Base-by-base conservation (phyloP, 306 rosid species). In the Cercis canadensis region DNA sequence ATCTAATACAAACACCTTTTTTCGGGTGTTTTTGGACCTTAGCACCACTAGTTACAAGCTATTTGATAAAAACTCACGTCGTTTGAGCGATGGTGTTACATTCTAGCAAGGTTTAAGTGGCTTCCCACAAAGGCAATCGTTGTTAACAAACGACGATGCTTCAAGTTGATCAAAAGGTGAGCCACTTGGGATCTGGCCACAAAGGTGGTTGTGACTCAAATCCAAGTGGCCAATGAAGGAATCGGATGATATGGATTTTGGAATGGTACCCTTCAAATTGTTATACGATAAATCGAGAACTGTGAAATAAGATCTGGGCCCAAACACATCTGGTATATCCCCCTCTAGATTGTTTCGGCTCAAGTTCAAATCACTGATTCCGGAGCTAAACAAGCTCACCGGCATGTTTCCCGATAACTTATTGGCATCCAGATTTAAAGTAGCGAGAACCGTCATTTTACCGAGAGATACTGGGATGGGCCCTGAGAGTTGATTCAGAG, bases 141-240 rank as follows among this genome's bases (percentile, higher is more conserved):
- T 95, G 87, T 65, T 84, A 1, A 43, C 62, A 73, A 95, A 95
- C 9, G 97, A 91, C 34, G 97, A 85, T 1, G 97, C 96, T 67
- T 87, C 96, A 0, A 95, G 88, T 58, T 95, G 99, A 74, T 95
- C 92, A 32, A 92, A 95, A 8, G 99, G 99, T 0, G 95, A 70
- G 0, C 99, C 99, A 2, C 40, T 32, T 6, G 99, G 99, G 47
- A 95, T 91, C 34, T 44, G 61, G 3, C 99, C 99, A 62, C 99
- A 95, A 0, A 95, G 78, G 45, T 86, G 96, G 79, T 95, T 95
- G 44, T 95, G 89, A 77, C 99, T 95, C 81, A 95, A 85, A 77
- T 95, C 99, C 86, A 95, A 61, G 62, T 95, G 99, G 0, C 99
- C 99, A 41, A 95, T 70, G 45, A 47, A 95, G 2, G 96, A 78